These are phyloP conservation scores for Hypoxylon sp. DNA, from an alignment of 2,329 filamentous ascomycete genomes.

Conservation along the genomic window DNA sequence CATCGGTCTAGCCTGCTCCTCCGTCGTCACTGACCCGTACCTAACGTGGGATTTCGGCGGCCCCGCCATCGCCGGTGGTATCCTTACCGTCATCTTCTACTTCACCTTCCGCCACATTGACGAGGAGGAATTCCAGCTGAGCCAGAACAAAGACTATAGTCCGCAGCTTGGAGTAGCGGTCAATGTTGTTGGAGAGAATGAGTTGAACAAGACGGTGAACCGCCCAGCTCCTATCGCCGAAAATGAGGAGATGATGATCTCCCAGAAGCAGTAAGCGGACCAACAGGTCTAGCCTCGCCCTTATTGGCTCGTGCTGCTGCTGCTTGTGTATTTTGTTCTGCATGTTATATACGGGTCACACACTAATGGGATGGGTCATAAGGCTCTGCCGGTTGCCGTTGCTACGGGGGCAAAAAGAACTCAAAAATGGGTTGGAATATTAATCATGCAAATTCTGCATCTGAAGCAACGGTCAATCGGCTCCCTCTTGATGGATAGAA, in stretches of 20 bases:
- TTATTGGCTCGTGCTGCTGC: neutral
- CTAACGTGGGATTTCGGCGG: conserved; percentile 64
- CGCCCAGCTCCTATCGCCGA: conserved; percentile 49
- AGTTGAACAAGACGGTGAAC: conserved; percentile 51
- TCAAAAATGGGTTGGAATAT: neutral
- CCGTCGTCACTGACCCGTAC: conserved; percentile 61
- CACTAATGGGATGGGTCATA: neutral
- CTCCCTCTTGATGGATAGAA: conserved; percentile 3
- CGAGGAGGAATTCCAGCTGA: conserved; percentile 58
- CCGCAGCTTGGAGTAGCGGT: conserved; percentile 54
- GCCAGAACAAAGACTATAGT: conserved; percentile 53
- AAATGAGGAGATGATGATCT: conserved; percentile 53
- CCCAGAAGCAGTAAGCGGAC: conserved; percentile 51
- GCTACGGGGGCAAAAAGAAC: conserved; percentile 5
- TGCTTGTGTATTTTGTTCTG: conserved; percentile 5
- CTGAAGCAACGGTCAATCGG: conserved; percentile 1
- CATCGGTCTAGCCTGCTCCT: conserved; percentile 59
- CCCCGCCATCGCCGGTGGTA: conserved; percentile 58
- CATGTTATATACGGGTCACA: conserved; percentile 16
- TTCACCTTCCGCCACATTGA: conserved; percentile 61
- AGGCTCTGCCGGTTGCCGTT: conserved; percentile 14
- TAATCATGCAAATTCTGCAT: conserved; percentile 6
- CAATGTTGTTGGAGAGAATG: conserved; percentile 58
- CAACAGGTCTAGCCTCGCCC: neutral
- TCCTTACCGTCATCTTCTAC: conserved; percentile 60